Percentiles rank a stretch among this genome's conserved stretches.
Evolutionary conservation across 2,329 filamentous ascomycete species (phyloP).

Genomic region (Verticillium nonalfalfae): DNA sequence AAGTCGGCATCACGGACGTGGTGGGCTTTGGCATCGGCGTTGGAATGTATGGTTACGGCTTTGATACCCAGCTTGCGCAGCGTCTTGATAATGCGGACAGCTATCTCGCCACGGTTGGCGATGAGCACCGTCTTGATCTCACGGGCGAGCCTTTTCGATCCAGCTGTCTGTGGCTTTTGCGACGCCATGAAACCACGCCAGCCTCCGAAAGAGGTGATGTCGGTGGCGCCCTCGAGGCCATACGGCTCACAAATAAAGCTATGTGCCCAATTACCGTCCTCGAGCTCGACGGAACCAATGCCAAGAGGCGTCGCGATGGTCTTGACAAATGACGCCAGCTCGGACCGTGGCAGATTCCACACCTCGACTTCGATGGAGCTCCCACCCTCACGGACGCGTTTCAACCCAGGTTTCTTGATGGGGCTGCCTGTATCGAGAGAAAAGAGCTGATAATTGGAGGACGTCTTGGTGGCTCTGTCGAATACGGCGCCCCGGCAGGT

Average conservation of each 20-base stretch:
- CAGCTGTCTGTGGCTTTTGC: background rate
- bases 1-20: constrained; percentile 64
- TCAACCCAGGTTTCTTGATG: constrained; percentile 23
- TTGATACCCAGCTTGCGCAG: constrained; percentile 60
- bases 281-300: constrained; percentile 27
- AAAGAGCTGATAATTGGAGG: constrained; percentile 21
- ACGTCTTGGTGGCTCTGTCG: constrained; percentile 17
- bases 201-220: constrained; percentile 23
- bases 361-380: constrained; percentile 25
- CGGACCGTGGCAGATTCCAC: constrained; percentile 22
- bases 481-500: constrained; percentile 20
- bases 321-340: constrained; percentile 22
- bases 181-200: constrained; percentile 21
- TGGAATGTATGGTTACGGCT: constrained; percentile 66
- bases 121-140: constrained; percentile 44
- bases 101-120: constrained; percentile 71
- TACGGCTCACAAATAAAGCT: constrained; percentile 30
- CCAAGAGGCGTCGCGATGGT: constrained; percentile 25
- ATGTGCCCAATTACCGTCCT: constrained; percentile 23
- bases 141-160: background rate
- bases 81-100: constrained; percentile 63
- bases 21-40: constrained; percentile 52
- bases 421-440: constrained; percentile 14
- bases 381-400: constrained; percentile 18
- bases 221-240: constrained; percentile 20